Base-by-base conservation (phyloP, 192 early-diverging fungal species). In the Chytriomyces hyalinus region DNA sequence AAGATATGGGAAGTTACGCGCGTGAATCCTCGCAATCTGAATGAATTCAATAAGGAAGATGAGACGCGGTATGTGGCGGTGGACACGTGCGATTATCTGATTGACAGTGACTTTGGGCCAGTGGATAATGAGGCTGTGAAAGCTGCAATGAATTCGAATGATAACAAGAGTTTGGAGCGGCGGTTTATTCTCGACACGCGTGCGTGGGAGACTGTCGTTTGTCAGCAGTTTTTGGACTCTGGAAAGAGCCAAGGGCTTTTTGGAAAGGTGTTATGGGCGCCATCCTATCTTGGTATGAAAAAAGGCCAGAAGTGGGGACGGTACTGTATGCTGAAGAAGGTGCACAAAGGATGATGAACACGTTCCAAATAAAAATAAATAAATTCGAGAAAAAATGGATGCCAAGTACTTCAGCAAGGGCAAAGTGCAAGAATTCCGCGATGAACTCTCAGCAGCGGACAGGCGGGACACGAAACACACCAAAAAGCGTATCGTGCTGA, bases 381-480 rank as follows among this genome's bases (percentile, higher is more conserved):
- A 36, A 36, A 36, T 36, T 36, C 36, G 36, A 36, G 36, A 36
- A 36, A 36, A 36, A 36, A 36, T 36, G 36, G 76, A 78, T 59
- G 65, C 76, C 24, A 78, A 78, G 67, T 78, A 43, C 48, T 78
- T 78, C 57, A 17, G 22, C 47, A 78, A 68, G 93, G 95, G 95
- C 57, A 96, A 96, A 86, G 91, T 94, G 20, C 93, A 95, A 68
- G 95, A 96, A 82, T 90, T 96, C 76, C 90, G 92, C 61, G 83
- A 88, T 10, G 95, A 96, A 87, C 89, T 96, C 67, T 91, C 90
- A 61, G 72, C 72, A 3, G 92, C 94, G 43, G 94, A 95, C 67
- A 95, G 94, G 76, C 88, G 90, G 79, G 95, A 95, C 71, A 85
- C 85, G 67, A 93, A 94, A 79, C 84, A 92, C 74, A 88, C 87